Evolutionary conservation across 164 flowering plant species (phyloP).

Genomic region (Stephania yunnanensis): DNA sequence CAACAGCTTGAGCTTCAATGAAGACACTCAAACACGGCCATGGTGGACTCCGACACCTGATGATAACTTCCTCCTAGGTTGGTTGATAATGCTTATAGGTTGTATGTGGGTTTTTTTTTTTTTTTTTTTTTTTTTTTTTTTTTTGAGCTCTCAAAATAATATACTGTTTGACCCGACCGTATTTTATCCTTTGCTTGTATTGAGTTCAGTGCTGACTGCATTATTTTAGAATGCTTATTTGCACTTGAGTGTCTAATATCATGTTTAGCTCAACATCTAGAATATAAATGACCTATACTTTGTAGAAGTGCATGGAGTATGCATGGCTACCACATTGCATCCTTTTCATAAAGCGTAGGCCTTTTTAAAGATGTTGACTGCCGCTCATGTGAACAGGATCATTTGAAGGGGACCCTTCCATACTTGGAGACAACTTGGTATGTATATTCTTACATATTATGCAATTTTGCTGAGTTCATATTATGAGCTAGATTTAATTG

Average conservation of each 20-base stretch:
- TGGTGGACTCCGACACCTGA: conserved; percentile 93
- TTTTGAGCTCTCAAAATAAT: not conserved
- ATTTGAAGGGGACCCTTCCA: conserved; percentile 48
- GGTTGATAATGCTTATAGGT: conserved; percentile 18
- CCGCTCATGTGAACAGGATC: conserved; percentile 42
- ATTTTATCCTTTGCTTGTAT: not conserved
- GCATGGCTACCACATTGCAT: not conserved
- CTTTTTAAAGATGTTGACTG: conserved; percentile 10
- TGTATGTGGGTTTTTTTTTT: conserved; percentile 2
- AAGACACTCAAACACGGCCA: conserved; percentile 72
- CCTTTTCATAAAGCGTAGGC: not conserved
- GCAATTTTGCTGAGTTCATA: not conserved
- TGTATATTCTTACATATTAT: conserved; percentile 7
- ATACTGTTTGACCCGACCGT: not conserved
- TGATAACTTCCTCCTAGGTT: conserved; percentile 77
- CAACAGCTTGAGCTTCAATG: conserved; percentile 79
- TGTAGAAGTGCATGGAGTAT: not conserved
- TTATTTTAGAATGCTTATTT: not conserved
- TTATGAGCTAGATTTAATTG: not conserved
- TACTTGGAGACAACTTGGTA: conserved; percentile 53
- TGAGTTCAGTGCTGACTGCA: not conserved
- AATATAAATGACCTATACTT: not conserved
- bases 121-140: conserved; percentile 1
- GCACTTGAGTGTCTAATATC: not conserved
- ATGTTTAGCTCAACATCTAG: not conserved